Conservation (phyloP, 1,284 basidiomycete species). For the Gymnopus androsaceus region DNA sequence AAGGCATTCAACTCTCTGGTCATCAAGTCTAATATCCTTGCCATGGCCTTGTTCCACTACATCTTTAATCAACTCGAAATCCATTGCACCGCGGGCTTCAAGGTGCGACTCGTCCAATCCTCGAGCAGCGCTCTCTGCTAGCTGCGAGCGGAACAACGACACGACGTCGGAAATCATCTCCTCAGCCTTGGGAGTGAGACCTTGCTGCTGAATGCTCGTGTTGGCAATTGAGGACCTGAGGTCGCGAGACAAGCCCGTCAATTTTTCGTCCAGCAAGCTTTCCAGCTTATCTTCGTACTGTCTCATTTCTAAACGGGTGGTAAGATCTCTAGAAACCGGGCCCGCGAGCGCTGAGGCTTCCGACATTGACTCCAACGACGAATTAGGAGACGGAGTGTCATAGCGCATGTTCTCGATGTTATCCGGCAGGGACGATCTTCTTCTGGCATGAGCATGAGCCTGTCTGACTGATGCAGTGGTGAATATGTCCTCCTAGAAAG, state of each 20-base stretch:
- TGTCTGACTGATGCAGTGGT: slow-evolving; percentile 27
- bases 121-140: slow-evolving; percentile 60
- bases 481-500: slow-evolving; percentile 52
- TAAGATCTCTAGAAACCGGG: slow-evolving; percentile 50
- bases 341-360: slow-evolving; percentile 26
- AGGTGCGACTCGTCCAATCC: slow-evolving; percentile 64
- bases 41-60: slow-evolving; percentile 68
- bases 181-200: slow-evolving; percentile 49
- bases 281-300: slow-evolving; percentile 61
- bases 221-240: slow-evolving; percentile 24
- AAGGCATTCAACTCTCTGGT: slow-evolving; percentile 57
- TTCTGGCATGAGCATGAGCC: slow-evolving; percentile 37
- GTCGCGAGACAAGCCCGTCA: slow-evolving; percentile 51
- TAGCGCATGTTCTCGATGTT: slow-evolving; percentile 40
- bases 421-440: slow-evolving; percentile 64
- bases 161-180: slow-evolving; percentile 67
- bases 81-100: slow-evolving; percentile 74
- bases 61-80: slow-evolving; percentile 73
- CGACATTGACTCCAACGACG: slow-evolving; percentile 29
- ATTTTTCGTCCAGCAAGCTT: slow-evolving; percentile 65
- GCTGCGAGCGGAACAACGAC: slow-evolving; percentile 63
- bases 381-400: not conserved
- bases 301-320: slow-evolving; percentile 58
- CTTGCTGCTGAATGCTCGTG: slow-evolving; percentile 28
- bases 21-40: slow-evolving; percentile 56